Percentiles rank a stretch among this genome's conserved stretches.
Conservation (phyloP, 2,329 filamentous ascomycete species). For the Botrytis fabae region DNA sequence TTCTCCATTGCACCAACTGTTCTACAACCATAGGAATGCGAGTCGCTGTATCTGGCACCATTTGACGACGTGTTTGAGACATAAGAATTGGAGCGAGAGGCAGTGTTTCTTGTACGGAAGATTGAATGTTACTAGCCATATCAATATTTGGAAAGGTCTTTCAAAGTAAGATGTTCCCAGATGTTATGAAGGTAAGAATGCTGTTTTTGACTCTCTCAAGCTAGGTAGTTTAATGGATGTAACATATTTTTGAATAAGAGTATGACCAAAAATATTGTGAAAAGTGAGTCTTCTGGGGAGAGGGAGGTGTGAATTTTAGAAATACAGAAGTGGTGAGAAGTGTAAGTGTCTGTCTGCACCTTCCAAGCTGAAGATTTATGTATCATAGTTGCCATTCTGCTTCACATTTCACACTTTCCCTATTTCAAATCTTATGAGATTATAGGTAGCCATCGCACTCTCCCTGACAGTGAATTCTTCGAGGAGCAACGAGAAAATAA, state of each 20-base stretch:
- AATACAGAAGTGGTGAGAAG: no score
- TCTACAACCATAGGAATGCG: rapidly evolving
- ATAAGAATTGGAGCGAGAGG: neutral
- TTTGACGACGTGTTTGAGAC: neutral
- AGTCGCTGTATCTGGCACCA: neutral
- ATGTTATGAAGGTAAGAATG: neutral
- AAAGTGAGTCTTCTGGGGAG: conserved; percentile 26
- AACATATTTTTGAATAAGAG: neutral
- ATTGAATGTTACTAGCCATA: neutral
- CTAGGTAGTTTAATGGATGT: neutral
- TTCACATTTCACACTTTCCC: conserved; percentile 19
- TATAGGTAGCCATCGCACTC: neutral
- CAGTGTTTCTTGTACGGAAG: neutral
- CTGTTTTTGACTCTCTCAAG: neutral
- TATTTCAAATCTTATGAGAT: neutral
- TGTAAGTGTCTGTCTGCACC: neutral
- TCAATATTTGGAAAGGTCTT: no score
- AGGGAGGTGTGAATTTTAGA: neutral
- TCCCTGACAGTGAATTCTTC: neutral
- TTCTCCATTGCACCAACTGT: neutral
- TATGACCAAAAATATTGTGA: conserved; percentile 32
- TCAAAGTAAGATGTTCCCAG: neutral
- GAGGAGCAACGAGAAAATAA: neutral
- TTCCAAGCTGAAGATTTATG: neutral
- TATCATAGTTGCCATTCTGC: neutral